phyloP scores from a whole-genome alignment of 371 early-diverging fungal species.

The Apophysomyces variabilis region DNA sequence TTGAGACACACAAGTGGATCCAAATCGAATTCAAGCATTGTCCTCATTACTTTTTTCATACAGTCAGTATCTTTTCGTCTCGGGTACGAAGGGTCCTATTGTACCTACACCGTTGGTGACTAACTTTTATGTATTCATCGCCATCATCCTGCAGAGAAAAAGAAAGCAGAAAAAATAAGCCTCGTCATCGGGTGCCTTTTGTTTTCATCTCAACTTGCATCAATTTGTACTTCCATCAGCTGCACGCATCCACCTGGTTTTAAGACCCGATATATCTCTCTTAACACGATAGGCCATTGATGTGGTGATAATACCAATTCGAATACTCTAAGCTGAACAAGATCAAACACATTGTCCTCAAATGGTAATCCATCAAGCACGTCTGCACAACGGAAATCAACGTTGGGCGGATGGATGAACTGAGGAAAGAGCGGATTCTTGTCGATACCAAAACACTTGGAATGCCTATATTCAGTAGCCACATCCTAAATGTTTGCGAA shows the following conservation, averaged over 20 bases:
- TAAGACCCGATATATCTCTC: conserved; percentile 16
- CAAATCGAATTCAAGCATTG: not conserved
- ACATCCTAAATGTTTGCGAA: not conserved
- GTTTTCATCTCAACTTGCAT: not conserved
- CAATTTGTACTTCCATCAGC: conserved; percentile 15
- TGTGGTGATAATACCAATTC: conserved; percentile 9
- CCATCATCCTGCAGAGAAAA: not conserved
- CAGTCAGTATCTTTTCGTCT: not conserved
- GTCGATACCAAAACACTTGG: conserved; percentile 6
- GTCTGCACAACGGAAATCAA: conserved; percentile 15
- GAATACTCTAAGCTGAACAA: conserved; percentile 19
- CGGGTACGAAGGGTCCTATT: not conserved
- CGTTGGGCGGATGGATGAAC: conserved; percentile 19
- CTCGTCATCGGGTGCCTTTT: too few relatives aligned
- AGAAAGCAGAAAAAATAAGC: not conserved
- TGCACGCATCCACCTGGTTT: conserved; percentile 25
- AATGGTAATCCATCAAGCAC: conserved; percentile 22
- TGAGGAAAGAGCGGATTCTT: conserved; percentile 10
- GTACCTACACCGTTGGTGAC: not conserved
- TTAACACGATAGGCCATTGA: conserved; percentile 22
- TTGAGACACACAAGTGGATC: not conserved
- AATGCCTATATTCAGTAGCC: not conserved
- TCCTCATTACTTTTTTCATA: not conserved
- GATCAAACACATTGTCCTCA: conserved; percentile 23
- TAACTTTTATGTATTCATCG: not conserved